phyloP scores from a whole-genome alignment of 164 flowering plant genomes.

The Piper longum region DNA sequence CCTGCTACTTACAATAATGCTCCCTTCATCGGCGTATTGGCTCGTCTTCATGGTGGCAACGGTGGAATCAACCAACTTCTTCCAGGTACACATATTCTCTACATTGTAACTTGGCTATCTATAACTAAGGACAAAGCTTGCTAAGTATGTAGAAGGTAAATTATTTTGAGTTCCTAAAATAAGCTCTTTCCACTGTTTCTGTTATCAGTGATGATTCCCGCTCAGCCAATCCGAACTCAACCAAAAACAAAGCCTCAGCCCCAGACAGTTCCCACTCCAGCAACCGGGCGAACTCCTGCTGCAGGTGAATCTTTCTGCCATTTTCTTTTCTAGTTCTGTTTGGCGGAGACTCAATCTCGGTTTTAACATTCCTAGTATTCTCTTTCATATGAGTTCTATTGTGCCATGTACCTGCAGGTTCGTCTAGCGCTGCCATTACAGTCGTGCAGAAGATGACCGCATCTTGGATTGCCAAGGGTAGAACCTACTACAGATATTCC shows the following conservation, averaged over 20 bases:
- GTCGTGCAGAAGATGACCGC: conserved; percentile 43
- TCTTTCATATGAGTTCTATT: background rate
- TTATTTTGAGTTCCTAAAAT: background rate
- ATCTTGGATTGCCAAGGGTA: conserved; percentile 52
- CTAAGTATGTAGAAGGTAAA: background rate
- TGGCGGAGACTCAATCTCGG: background rate
- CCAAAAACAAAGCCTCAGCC: conserved; percentile 24
- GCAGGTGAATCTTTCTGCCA: conserved; percentile 30
- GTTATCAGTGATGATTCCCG: conserved; percentile 25
- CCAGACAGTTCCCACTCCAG: conserved; percentile 29
- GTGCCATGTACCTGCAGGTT: conserved; percentile 20
- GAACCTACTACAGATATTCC: conserved; percentile 69
- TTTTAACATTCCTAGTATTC: background rate
- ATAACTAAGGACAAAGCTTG: background rate
- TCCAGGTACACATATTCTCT: conserved; percentile 35
- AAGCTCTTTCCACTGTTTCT: background rate
- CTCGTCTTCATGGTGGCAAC: conserved; percentile 53
- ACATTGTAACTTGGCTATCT: background rate
- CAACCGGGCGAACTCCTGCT: conserved; percentile 20
- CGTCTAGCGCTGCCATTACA: conserved; percentile 24
- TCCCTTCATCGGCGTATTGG: conserved; percentile 71
- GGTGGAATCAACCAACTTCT: conserved; percentile 67
- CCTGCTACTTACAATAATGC: conserved; percentile 98
- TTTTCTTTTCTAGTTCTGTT: background rate
- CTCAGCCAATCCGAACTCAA: conserved; percentile 8